Evolutionary conservation across 164 flowering plant genomes (phyloP).

Genomic region (Paratinospora sagittata): DNA sequence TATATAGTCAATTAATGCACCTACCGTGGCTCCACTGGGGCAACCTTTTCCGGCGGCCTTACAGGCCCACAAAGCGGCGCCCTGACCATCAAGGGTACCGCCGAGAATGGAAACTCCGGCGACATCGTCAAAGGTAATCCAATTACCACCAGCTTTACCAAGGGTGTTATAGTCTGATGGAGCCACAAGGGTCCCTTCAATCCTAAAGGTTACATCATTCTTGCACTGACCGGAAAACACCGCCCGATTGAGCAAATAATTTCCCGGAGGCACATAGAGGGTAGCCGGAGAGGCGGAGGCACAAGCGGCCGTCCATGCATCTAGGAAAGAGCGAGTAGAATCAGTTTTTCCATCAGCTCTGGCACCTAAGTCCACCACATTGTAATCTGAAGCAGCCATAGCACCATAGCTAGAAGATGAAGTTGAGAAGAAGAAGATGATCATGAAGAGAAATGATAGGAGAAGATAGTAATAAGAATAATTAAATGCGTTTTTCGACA

Average conservation of each 20-base stretch:
- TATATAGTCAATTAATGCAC: background rate
- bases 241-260: background rate
- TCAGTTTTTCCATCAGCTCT: conserved; percentile 5
- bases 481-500: background rate
- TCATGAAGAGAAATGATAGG: background rate
- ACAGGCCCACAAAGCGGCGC: conserved; percentile 1
- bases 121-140: conserved; percentile 1
- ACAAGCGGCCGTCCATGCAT: conserved; percentile 5
- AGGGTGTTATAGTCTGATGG: background rate
- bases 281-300: background rate
- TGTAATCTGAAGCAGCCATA: background rate
- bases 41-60: background rate
- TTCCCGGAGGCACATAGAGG: conserved; percentile 6
- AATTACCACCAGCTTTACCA: background rate
- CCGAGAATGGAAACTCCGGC: background rate
- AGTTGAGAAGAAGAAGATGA: too few species aligned
- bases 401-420: background rate
- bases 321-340: conserved; percentile 2
- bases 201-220: background rate
- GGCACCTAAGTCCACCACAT: conserved; percentile 9
- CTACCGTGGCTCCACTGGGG: background rate
- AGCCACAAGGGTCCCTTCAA: conserved; percentile 8
- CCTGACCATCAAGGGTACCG: conserved; percentile 8
- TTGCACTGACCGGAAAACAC: conserved; percentile 1
- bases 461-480: background rate